These are phyloP conservation scores for Pseudogymnoascus verrucosus DNA, from an alignment of 2,329 filamentous ascomycete species.

Conservation along the genomic window DNA sequence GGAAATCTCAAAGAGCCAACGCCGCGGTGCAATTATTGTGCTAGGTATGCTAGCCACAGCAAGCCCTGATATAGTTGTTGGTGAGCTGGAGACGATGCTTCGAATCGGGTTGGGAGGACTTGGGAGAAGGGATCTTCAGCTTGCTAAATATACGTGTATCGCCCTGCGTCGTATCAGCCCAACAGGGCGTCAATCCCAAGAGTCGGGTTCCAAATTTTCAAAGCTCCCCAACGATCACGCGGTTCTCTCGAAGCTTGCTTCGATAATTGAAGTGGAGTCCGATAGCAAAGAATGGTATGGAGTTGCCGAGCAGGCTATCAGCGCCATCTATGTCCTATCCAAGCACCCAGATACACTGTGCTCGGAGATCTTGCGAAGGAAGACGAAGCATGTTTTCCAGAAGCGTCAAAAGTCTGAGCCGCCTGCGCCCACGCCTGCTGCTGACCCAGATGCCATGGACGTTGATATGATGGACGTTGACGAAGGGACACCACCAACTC, in stretches of 20 bases:
- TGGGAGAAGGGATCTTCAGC: slow-evolving; percentile 72
- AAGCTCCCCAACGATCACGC: slow-evolving; percentile 89
- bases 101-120: slow-evolving; percentile 77
- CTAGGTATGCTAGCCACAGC: slow-evolving; percentile 94
- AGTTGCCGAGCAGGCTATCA: slow-evolving; percentile 90
- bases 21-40: slow-evolving; percentile 89
- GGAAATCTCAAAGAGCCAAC: slow-evolving; percentile 85
- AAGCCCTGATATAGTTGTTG: slow-evolving; percentile 84
- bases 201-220: slow-evolving; percentile 59
- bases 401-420: slow-evolving; percentile 17
- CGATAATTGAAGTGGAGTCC: slow-evolving; percentile 76
- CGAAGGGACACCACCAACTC: slow-evolving; percentile 24
- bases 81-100: slow-evolving; percentile 91
- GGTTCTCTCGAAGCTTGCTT: slow-evolving; percentile 69
- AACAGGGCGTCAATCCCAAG: slow-evolving; percentile 69
- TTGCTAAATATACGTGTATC: slow-evolving; percentile 93
- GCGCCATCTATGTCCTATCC: slow-evolving; percentile 87
- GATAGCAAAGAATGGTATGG: slow-evolving; percentile 96
- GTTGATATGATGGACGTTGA: slow-evolving; percentile 27
- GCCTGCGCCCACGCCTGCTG: slow-evolving; percentile 27
- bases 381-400: slow-evolving; percentile 73
- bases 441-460: slow-evolving; percentile 13
- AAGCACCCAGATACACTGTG: slow-evolving; percentile 92
- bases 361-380: slow-evolving; percentile 80
- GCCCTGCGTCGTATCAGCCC: slow-evolving; percentile 87